phyloP scores from a whole-genome alignment of 352 stramenopile species.

The Globisporangium yorkense region DNA sequence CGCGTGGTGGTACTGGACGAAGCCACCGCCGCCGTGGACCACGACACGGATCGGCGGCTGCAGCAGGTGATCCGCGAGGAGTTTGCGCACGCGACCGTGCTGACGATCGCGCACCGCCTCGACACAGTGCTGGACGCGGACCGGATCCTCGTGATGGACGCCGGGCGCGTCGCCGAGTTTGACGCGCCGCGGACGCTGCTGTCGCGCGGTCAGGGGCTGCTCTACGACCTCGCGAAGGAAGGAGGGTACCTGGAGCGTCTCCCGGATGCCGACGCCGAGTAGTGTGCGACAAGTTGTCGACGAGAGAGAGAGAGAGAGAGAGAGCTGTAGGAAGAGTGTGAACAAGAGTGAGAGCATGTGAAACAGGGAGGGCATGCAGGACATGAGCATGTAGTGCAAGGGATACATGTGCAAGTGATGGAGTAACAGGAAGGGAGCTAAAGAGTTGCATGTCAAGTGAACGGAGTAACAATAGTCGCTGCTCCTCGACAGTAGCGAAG shows the following conservation, averaged over 20 bases:
- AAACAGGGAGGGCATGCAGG: too few species aligned
- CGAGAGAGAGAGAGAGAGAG: too few species aligned
- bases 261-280: background rate
- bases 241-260: slow-evolving; percentile 36
- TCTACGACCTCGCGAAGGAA: slow-evolving; percentile 37
- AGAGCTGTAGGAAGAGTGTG: too few species aligned
- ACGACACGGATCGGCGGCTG: slow-evolving; percentile 67
- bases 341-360: too few species aligned
- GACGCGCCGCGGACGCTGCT: slow-evolving; percentile 72
- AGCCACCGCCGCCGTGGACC: slow-evolving; percentile 72
- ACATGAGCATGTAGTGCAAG: too few species aligned
- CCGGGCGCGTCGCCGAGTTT: slow-evolving; percentile 85
- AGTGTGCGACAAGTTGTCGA: background rate
- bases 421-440: background rate
- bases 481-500: too few species aligned
- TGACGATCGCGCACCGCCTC: slow-evolving; percentile 96
- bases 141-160: slow-evolving; percentile 94
- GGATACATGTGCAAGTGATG: too few species aligned
- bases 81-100: slow-evolving; percentile 91
- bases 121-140: slow-evolving; percentile 97
- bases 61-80: slow-evolving; percentile 78
- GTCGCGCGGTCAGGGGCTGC: slow-evolving; percentile 20
- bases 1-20: slow-evolving; percentile 86
- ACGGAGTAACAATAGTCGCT: too few species aligned
- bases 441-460: background rate